Evolutionary conservation across 805 yeast species (phyloP).

Genomic region (Lipomyces mesembrius): DNA sequence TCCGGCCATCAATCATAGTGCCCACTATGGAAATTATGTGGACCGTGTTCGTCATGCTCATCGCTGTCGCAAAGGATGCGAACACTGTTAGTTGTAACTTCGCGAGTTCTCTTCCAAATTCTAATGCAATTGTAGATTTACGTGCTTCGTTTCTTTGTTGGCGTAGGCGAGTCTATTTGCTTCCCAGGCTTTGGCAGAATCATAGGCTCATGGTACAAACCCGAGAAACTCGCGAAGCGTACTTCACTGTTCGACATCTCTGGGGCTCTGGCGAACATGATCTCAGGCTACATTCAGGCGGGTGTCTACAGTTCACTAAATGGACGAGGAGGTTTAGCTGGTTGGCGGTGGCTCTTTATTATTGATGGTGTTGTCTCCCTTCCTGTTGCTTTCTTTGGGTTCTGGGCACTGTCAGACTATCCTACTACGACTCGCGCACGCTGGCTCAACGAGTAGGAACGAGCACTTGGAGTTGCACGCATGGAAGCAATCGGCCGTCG

Average conservation of each 20-base stretch:
- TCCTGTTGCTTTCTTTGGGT: conserved; percentile 48
- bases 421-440: conserved; percentile 42
- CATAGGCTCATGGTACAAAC: conserved; percentile 60
- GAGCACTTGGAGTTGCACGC: conserved; percentile 8
- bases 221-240: conserved; percentile 56
- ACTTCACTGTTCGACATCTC: conserved; percentile 50
- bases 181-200: conserved; percentile 52
- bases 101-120: conserved; percentile 10
- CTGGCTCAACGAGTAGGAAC: conserved; percentile 2
- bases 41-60: conserved; percentile 65
- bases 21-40: conserved; percentile 64
- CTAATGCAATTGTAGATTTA: conserved; percentile 49
- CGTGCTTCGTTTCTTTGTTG: conserved; percentile 67
- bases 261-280: conserved; percentile 50
- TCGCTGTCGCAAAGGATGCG: conserved; percentile 53
- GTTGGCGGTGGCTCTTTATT: conserved; percentile 64
- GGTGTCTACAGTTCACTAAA: conserved; percentile 46
- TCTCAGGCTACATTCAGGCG: conserved; percentile 58
- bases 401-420: conserved; percentile 57
- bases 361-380: conserved; percentile 59
- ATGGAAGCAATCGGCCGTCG: conserved; percentile 8
- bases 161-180: conserved; percentile 69
- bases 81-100: conserved; percentile 43
- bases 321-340: conserved; percentile 39
- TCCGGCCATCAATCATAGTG: conserved; percentile 47